Conservation (phyloP, 345 rosid genomes). For the Lumnitzera littorea region DNA sequence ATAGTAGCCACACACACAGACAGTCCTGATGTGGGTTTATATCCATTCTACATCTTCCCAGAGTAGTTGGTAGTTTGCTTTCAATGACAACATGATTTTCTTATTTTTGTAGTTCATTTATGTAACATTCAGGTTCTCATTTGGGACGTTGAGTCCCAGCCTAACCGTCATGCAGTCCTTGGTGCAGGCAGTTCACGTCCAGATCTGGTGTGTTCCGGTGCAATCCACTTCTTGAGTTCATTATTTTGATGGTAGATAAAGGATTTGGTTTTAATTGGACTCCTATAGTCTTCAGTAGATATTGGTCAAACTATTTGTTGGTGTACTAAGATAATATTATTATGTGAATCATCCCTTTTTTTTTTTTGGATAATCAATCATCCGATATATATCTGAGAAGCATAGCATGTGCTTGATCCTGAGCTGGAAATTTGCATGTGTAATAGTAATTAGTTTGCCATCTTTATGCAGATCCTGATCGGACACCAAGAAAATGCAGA, state of each 20-base stretch:
- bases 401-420: too few species aligned
- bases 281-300: too few species aligned
- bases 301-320: too few species aligned
- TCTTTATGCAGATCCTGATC: constrained; percentile 64
- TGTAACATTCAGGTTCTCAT: constrained; percentile 66
- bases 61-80: not conserved
- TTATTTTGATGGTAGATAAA: not conserved
- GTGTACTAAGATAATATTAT: too few species aligned
- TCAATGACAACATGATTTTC: not conserved
- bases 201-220: constrained; percentile 54
- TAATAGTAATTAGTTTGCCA: not conserved
- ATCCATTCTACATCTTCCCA: not conserved
- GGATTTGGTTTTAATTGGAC: too few species aligned
- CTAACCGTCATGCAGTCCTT: constrained; percentile 95
- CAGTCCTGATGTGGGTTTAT: constrained; percentile 77
- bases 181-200: constrained; percentile 95
- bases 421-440: not conserved
- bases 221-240: too few species aligned
- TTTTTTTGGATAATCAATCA: too few species aligned
- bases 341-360: too few species aligned
- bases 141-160: constrained; percentile 99
- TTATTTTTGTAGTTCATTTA: constrained; percentile 8
- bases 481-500: constrained; percentile 99
- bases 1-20: constrained; percentile 99
- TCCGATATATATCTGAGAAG: too few species aligned